Base-by-base conservation (phyloP, 176 grass and related monocot species). In the Themeda triandra region DNA sequence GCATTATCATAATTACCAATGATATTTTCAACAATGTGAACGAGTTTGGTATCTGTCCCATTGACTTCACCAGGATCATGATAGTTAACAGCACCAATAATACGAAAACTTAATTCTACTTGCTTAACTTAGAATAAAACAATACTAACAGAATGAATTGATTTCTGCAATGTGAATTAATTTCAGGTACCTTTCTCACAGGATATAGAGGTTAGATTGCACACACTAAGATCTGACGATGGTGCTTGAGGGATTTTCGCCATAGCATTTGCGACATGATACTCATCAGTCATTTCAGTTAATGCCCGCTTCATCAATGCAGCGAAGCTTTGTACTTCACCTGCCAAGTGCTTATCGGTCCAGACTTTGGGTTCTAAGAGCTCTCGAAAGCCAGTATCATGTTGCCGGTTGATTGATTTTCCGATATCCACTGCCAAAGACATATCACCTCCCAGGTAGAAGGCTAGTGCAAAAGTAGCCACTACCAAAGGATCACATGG, bases 401-500 rank as follows among this genome's bases (percentile, higher is more conserved):
- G 90, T 63, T 87, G 84, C 51, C 86, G 79, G 11, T 73, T 85
- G 25, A 99, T 94, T 67, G 77, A 89, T 83, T 85, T 87, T 56
- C 85, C 92, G 0, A 94, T 96, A 69, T 92, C 73, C 40, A 94
- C 80, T 70, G 97, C 97, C 71, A 96, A 83, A 10, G 66, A 46
- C 51, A 96, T 85, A 89, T 99, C 86, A 80, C 93, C 97, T 69
- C 97, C 93, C 85, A 92, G 88, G 78, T 99, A 92, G 49, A 99
- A 80, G 85, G 97, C 84, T n/a, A 96, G 53, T 64, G 91, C 86
- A 86, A 92, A 99, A 68, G 84, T 89, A 46, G 97, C 97, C 42
- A 99, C 79, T 21, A 92, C 88, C 71, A 94, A 83, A 68, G 97
- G 92, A 90, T 96, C 91, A 63, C 67, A 80, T 32, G 93, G 86